Conservation (phyloP, 2,329 filamentous ascomycete species). For the Aspergillus viridinutans region DNA sequence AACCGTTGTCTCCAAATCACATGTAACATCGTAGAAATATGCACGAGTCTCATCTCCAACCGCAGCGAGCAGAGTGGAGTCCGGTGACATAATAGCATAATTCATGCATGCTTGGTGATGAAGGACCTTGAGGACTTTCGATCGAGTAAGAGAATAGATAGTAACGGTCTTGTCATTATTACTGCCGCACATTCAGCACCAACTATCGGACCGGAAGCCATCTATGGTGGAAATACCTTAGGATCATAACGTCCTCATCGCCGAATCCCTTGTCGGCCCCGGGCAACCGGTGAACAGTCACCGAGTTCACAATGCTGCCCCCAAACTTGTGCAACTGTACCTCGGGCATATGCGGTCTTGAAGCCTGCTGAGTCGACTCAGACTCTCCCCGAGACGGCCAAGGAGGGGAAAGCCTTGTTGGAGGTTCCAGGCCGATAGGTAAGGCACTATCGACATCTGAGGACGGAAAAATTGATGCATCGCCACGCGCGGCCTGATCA, state of each 20-base stretch:
- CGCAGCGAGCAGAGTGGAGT: constrained; percentile 73
- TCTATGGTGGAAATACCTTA: constrained; percentile 37
- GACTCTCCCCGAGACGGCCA: constrained; percentile 19
- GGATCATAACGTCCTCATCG: constrained; percentile 54
- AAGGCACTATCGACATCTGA: constrained; percentile 55
- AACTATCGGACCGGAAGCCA: constrained; percentile 41
- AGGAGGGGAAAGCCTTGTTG: constrained; percentile 22
- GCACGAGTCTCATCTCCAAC: constrained; percentile 84
- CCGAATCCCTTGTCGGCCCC: constrained; percentile 38
- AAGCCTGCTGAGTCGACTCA: constrained; percentile 13
- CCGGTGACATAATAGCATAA: constrained; percentile 86
- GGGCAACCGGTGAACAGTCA: constrained; percentile 58
- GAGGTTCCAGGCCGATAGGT: constrained; percentile 46
- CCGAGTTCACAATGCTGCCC: constrained; percentile 62
- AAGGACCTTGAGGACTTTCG: constrained; percentile 65
- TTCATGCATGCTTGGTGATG: constrained; percentile 84
- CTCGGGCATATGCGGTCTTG: constrained; percentile 33
- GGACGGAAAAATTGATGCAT: constrained; percentile 30
- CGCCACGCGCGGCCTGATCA: constrained; percentile 35
- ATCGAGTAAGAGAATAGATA: constrained; percentile 70
- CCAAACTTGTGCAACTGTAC: constrained; percentile 57
- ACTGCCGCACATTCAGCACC: constrained; percentile 60
- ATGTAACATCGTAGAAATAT: constrained; percentile 66
- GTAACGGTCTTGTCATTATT: constrained; percentile 92
- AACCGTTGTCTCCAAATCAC: constrained; percentile 23